Evolutionary conservation across 257 asterid species (phyloP).

Genomic region (Fraxinus quadrangulata): DNA sequence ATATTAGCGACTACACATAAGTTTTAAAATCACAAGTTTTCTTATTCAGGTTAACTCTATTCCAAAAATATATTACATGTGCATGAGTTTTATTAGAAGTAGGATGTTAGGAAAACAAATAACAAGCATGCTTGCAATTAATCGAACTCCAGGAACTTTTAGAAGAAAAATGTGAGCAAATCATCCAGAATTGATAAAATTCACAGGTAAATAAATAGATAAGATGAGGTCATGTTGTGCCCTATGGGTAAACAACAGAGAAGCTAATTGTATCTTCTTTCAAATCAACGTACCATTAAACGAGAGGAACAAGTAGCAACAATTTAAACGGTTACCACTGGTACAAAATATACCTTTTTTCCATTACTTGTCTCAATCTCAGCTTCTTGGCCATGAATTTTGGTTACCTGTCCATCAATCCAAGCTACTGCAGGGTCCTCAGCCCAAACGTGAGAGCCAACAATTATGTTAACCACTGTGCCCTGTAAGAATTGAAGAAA

Average conservation of each 20-base stretch:
- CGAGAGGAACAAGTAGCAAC: slow-evolving; percentile 11
- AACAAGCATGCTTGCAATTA: neutral
- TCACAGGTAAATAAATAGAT: slow-evolving; percentile 5
- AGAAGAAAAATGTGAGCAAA: slow-evolving; percentile 14
- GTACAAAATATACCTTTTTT: slow-evolving; percentile 57
- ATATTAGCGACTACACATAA: neutral
- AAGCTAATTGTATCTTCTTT: neutral
- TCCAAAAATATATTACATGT: neutral
- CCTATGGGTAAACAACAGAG: slow-evolving; percentile 1
- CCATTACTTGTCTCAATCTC: slow-evolving; percentile 76
- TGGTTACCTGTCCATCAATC: slow-evolving; percentile 80
- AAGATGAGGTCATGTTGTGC: slow-evolving; percentile 6
- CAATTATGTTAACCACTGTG: slow-evolving; percentile 83
- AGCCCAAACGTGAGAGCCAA: slow-evolving; percentile 90
- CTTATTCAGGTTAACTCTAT: neutral
- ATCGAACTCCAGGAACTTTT: slow-evolving; percentile 9
- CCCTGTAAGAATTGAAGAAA: slow-evolving; percentile 54
- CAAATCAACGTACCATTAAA: neutral
- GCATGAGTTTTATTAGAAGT: neutral
- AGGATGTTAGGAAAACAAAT: neutral
- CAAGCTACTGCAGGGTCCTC: slow-evolving; percentile 83
- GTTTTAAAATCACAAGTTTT: neutral
- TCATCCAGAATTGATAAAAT: neutral
- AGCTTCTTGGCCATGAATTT: slow-evolving; percentile 69
- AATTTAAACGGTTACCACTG: slow-evolving; percentile 12